Evolutionary conservation across 2,329 filamentous ascomycete genomes (phyloP), one percentile per base, ranked within the genome.

Genomic region (Zasmidium citrigriseum): DNA sequence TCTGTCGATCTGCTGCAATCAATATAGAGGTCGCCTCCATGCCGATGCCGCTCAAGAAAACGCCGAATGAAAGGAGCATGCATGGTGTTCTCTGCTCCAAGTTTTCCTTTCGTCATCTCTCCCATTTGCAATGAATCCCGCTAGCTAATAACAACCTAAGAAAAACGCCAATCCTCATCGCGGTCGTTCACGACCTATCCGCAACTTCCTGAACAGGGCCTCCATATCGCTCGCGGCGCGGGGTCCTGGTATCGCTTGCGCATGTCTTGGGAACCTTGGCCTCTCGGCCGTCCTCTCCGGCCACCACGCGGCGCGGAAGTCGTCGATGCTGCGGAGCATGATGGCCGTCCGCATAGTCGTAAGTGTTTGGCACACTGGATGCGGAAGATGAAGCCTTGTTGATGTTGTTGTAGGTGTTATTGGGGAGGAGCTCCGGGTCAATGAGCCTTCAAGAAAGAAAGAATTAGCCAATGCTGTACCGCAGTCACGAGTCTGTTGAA

Each of bases 401-500:
- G 34, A 41, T 16, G 16, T 41, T 11, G 34, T 10, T 7, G 34
- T 41, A 41, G 16, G 34, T 11, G 34, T 41, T 16, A n/a, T 16
- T 41, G 34, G 16, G 7, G 7, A 41, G 34, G 5, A 41, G 34
- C 34, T 41, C 34, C 34, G 34, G 34, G 34, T 54, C 34, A 21
- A 54, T 44, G 10, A 24, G 38, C 12, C 38, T 38, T 16, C n/a
- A n/a, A n/a, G 38, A 23, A 22, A 54, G 51, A 25, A 46, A 23
- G 16, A n/a, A 46, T 54, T 54, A 46, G 38, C 51, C 50, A n/a
- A n/a, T n/a, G n/a, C n/a, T 11, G 9, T 21, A 22, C 16, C 22
- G 7, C 18, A n/a, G 4, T 41, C 49, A 61, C 61, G 22, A 49
- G 22, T 24, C 46, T 24, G 22, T 16, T 18, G 10, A 61, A 46